Percentiles rank a stretch among this genome's conserved stretches.
Evolutionary conservation across 202 grass and related monocot species (phyloP).

Genomic region (Digitaria exilis): DNA sequence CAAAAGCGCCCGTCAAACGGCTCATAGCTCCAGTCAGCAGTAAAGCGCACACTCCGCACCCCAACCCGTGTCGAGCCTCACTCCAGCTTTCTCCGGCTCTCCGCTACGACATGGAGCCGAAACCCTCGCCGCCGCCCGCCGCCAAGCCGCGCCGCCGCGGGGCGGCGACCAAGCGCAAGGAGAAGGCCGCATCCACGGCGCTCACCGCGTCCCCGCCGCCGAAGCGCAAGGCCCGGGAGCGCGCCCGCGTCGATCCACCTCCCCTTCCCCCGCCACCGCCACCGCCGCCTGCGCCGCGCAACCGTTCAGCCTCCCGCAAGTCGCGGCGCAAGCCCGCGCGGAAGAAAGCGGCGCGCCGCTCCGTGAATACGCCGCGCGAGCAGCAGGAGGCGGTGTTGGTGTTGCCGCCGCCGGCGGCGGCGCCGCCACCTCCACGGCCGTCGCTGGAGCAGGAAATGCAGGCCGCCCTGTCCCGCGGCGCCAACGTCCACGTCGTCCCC

Average conservation of each 20-base stretch:
- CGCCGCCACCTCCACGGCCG: not conserved
- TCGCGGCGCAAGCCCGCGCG: conserved; percentile 51
- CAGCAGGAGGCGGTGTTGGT: not conserved
- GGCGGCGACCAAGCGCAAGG: conserved; percentile 61
- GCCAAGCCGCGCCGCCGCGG: conserved; percentile 45
- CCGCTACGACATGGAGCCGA: conserved; percentile 38
- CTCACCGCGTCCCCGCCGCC: conserved; percentile 22
- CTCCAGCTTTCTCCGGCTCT: not conserved
- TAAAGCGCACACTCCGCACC: not conserved
- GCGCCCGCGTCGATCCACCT: conserved; percentile 40
- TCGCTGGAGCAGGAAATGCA: conserved; percentile 51
- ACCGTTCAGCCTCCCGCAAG: conserved; percentile 43
- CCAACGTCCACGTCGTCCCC: conserved; percentile 64
- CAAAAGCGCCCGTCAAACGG: not conserved
- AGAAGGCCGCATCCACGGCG: not conserved
- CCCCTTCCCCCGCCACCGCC: conserved; percentile 36
- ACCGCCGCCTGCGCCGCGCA: not conserved
- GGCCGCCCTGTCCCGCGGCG: conserved; percentile 57
- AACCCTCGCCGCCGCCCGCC: conserved; percentile 31
- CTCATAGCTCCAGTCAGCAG: not conserved
- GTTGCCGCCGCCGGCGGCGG: not conserved
- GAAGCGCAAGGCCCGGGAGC: conserved; percentile 62
- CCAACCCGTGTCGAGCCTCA: not conserved
- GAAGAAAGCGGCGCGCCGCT: not conserved
- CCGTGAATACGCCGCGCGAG: conserved; percentile 6